Conservation (phyloP, 2,329 filamentous ascomycete genomes). For the Alternaria ventricosa region DNA sequence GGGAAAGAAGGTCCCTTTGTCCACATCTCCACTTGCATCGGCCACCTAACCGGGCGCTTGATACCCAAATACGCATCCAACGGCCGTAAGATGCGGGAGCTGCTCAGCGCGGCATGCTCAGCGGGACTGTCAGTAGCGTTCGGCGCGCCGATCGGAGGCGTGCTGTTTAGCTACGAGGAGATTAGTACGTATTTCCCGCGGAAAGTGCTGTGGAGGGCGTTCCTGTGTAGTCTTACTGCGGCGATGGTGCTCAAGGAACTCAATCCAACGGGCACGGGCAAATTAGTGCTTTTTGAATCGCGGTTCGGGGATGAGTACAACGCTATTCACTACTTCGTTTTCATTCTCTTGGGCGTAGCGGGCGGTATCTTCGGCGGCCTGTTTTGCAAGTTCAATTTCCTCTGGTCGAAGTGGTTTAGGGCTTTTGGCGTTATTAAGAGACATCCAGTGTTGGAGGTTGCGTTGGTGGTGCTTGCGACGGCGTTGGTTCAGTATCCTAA, state of each 20-base stretch:
- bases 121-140: conserved; percentile 67
- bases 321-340: conserved; percentile 63
- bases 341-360: conserved; percentile 62
- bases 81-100: conserved; percentile 64
- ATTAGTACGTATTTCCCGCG: conserved; percentile 67
- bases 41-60: conserved; percentile 59
- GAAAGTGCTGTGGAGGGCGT: conserved; percentile 65
- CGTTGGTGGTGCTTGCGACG: conserved; percentile 61
- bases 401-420: conserved; percentile 64
- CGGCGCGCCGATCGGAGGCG: conserved; percentile 67
- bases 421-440: conserved; percentile 60
- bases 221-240: conserved; percentile 64
- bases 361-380: conserved; percentile 66
- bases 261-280: conserved; percentile 67
- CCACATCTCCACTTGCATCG: conserved; percentile 65
- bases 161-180: conserved; percentile 66
- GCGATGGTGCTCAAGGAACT: conserved; percentile 63
- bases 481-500: conserved; percentile 64
- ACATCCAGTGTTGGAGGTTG: conserved; percentile 63
- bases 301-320: conserved; percentile 64
- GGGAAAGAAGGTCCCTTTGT: conserved; percentile 70
- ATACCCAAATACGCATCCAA: conserved; percentile 66
- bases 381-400: conserved; percentile 65
- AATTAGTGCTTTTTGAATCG: conserved; percentile 67
- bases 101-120: conserved; percentile 64